Conservation (phyloP, 202 grass and related monocot species). For the Zoysia matrella region DNA sequence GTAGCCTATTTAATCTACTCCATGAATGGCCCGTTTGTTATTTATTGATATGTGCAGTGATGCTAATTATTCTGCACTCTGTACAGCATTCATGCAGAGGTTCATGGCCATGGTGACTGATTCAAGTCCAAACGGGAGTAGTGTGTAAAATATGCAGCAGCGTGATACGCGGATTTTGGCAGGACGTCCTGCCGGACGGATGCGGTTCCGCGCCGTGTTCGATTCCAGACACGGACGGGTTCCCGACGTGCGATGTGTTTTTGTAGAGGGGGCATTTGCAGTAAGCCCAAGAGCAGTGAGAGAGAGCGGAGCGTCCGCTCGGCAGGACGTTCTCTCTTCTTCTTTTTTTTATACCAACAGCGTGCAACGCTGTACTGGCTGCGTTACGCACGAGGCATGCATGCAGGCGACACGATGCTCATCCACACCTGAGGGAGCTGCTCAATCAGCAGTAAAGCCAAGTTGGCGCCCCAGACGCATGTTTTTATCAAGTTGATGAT, state of each 20-base stretch:
- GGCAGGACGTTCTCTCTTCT: too few relatives aligned
- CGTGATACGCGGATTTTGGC: too few relatives aligned
- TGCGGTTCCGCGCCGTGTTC: too few relatives aligned
- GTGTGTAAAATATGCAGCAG: too few relatives aligned
- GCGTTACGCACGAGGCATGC: constrained; percentile 47
- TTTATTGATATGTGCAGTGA: neutral
- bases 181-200: too few relatives aligned
- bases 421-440: constrained; percentile 43
- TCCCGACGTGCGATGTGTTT: too few relatives aligned
- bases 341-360: neutral
- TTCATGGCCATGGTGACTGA: constrained; percentile 4
- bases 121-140: neutral
- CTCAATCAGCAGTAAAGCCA: neutral
- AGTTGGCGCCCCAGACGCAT: neutral
- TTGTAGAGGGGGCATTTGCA: too few relatives aligned
- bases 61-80: neutral
- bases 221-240: too few relatives aligned
- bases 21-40: neutral
- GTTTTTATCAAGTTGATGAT: neutral
- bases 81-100: constrained; percentile 25
- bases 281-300: too few relatives aligned
- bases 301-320: too few relatives aligned
- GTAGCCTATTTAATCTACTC: neutral
- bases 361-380: constrained; percentile 7
- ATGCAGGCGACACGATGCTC: constrained; percentile 17